A percentile compares a stretch with the other conserved stretches of the same genome.
These are phyloP conservation scores for Auricularia auricula-judae DNA, from an alignment of 768 basidiomycete species.

Conservation along the genomic window DNA sequence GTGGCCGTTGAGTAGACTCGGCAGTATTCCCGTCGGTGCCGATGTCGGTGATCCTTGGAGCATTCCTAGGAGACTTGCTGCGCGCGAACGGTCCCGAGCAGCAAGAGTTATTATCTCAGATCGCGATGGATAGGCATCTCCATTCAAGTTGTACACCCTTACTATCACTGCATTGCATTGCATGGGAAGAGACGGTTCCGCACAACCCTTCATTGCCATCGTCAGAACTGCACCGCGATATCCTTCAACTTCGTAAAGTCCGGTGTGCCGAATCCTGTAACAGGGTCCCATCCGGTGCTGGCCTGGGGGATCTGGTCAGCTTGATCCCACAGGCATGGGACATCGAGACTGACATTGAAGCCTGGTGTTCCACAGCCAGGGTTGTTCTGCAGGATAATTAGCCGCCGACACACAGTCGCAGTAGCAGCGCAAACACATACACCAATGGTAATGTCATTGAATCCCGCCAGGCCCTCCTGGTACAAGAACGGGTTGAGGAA, in stretches of 20 bases:
- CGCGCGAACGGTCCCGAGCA: background rate
- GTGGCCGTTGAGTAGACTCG: slow-evolving; percentile 18
- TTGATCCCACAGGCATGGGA: background rate
- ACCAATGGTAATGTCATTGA: slow-evolving; percentile 52
- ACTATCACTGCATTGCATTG: too few species aligned
- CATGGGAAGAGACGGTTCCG: too few species aligned
- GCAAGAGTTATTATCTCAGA: background rate
- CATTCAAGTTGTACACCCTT: too few species aligned
- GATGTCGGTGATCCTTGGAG: slow-evolving; percentile 7
- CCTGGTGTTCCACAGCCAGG: slow-evolving; percentile 52
- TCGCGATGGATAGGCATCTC: background rate
- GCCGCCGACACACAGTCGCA: too few species aligned
- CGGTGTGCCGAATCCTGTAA: slow-evolving; percentile 47
- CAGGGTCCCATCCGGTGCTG: slow-evolving; percentile 53
- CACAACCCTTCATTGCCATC: background rate
- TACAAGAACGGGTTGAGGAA: slow-evolving; percentile 61
- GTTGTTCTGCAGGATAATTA: slow-evolving; percentile 22
- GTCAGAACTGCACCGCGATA: slow-evolving; percentile 17
- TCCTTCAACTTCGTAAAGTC: slow-evolving; percentile 36
- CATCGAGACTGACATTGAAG: slow-evolving; percentile 42
- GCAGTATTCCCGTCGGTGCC: slow-evolving; percentile 14
- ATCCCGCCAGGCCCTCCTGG: slow-evolving; percentile 18
- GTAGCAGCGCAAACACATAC: background rate
- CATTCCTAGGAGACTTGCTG: slow-evolving; percentile 7
- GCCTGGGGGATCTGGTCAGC: slow-evolving; percentile 20